Evolutionary conservation across 139 green algal genomes (phyloP).

Genomic region (Desmodesmus armatus): DNA sequence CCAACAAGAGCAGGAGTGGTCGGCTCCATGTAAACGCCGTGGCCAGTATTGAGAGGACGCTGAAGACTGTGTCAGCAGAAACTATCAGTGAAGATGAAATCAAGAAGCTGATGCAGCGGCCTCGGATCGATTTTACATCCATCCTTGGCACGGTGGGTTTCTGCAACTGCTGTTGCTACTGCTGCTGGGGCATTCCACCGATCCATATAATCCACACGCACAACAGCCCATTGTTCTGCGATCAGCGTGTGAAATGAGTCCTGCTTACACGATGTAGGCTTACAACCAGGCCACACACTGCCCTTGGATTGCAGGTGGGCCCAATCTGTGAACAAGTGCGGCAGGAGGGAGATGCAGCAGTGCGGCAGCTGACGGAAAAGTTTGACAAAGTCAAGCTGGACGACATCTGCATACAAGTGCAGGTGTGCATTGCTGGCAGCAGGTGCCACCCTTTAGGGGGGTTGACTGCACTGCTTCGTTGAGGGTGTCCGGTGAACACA

Average conservation of each 20-base stretch:
- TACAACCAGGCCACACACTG: background rate
- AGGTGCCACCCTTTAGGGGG: background rate
- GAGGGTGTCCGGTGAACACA: too few relatives aligned
- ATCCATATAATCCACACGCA: too few relatives aligned
- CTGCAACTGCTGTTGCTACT: background rate
- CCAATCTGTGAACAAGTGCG: slow-evolving; percentile 94
- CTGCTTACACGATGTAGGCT: too few relatives aligned
- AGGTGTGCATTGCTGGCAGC: slow-evolving; percentile 61
- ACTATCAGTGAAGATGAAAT: slow-evolving; percentile 57
- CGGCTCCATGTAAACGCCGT: slow-evolving; percentile 9
- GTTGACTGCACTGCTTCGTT: background rate
- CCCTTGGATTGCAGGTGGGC: slow-evolving; percentile 68
- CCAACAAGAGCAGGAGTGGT: slow-evolving; percentile 24
- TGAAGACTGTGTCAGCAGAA: slow-evolving; percentile 46
- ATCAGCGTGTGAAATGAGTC: too few relatives aligned
- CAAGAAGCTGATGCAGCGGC: slow-evolving; percentile 67
- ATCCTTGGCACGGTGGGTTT: slow-evolving; percentile 86
- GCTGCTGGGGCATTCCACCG: background rate
- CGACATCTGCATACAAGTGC: slow-evolving; percentile 77
- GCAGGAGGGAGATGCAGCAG: slow-evolving; percentile 86
- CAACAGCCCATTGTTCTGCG: too few relatives aligned
- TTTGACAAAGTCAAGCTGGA: slow-evolving; percentile 91
- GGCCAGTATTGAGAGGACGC: slow-evolving; percentile 11
- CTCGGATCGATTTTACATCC: slow-evolving; percentile 91
- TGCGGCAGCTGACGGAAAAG: slow-evolving; percentile 90